A percentile compares a stretch with the other conserved stretches of the same genome.
These are phyloP conservation scores for Eutrema yunnanense DNA, from an alignment of 345 rosid species.

Conservation along the genomic window DNA sequence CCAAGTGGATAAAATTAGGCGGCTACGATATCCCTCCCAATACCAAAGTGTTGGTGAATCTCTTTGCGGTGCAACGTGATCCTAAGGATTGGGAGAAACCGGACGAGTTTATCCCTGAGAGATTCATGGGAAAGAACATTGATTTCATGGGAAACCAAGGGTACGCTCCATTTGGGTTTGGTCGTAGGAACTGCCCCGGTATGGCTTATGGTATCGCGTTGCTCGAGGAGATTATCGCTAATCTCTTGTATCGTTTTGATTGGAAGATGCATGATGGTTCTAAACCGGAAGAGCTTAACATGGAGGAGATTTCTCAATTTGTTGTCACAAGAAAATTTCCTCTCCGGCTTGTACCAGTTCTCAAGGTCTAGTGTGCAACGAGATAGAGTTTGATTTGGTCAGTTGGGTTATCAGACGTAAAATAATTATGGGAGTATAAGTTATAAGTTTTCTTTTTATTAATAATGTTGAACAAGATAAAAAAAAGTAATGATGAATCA, in stretches of 20 bases:
- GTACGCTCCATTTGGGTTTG: conserved; percentile 26
- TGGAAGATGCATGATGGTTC: conserved; percentile 23
- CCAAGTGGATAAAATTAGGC: conserved; percentile 3
- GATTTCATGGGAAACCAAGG: conserved; percentile 27
- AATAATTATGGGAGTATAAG: background rate
- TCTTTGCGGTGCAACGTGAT: conserved; percentile 20
- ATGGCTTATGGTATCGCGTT: conserved; percentile 14
- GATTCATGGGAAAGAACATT: conserved; percentile 10
- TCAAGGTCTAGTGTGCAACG: background rate
- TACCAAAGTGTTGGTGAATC: conserved; percentile 22
- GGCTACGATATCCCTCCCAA: conserved; percentile 25
- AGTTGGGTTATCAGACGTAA: background rate
- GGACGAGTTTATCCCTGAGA: conserved; percentile 25
- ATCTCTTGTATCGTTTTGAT: conserved; percentile 22
- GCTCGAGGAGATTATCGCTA: conserved; percentile 17
- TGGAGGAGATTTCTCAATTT: conserved; percentile 21
- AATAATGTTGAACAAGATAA: background rate
- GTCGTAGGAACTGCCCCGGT: conserved; percentile 30
- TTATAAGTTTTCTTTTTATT: background rate
- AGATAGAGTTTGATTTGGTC: background rate
- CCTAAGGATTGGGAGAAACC: conserved; percentile 30
- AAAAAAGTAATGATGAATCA: background rate
- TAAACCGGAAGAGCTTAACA: conserved; percentile 14
- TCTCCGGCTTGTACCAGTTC: conserved; percentile 28
- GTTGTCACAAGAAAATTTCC: conserved; percentile 30